Evolutionary conservation across 176 grass and related monocot genomes (phyloP).

Genomic region (Pontederia paniculata): DNA sequence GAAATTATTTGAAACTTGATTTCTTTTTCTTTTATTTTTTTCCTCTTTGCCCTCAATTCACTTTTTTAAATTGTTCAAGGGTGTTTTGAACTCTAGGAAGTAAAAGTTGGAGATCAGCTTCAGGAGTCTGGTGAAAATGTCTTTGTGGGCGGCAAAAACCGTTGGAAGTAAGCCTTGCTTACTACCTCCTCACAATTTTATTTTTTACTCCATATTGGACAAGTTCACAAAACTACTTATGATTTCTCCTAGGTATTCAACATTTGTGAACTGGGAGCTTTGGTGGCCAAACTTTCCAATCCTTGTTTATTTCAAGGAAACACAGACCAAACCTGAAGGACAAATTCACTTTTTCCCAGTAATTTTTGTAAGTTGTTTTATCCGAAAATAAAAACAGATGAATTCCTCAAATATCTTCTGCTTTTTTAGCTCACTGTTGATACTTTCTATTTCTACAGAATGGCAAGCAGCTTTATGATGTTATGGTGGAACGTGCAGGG

Average conservation of each 20-base stretch:
- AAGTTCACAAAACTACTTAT: neutral
- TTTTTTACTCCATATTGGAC: neutral
- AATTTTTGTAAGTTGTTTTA: conserved; percentile 57
- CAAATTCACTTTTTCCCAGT: conserved; percentile 96
- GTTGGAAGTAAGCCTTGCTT: conserved; percentile 57
- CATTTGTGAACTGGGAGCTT: conserved; percentile 86
- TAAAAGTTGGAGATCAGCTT: conserved; percentile 66
- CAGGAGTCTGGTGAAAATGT: conserved; percentile 77
- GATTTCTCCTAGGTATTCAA: conserved; percentile 42
- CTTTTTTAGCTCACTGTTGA: neutral
- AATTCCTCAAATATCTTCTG: neutral
- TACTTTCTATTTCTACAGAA: conserved; percentile 31
- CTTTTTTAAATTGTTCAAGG: conserved; percentile 11
- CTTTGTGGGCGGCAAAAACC: conserved; percentile 90
- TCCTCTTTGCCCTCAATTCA: neutral
- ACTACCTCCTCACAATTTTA: neutral
- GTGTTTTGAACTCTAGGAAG: conserved; percentile 40
- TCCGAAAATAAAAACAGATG: neutral
- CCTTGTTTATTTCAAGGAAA: conserved; percentile 94
- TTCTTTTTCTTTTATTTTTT: neutral
- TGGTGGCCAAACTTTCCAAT: conserved; percentile 84
- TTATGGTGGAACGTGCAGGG: conserved; percentile 76
- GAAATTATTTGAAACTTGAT: neutral
- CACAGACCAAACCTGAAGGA: conserved; percentile 71
- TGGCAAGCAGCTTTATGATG: conserved; percentile 68